Conservation (phyloP, 1,284 basidiomycete genomes). For the Pseudozyma thailandica region DNA sequence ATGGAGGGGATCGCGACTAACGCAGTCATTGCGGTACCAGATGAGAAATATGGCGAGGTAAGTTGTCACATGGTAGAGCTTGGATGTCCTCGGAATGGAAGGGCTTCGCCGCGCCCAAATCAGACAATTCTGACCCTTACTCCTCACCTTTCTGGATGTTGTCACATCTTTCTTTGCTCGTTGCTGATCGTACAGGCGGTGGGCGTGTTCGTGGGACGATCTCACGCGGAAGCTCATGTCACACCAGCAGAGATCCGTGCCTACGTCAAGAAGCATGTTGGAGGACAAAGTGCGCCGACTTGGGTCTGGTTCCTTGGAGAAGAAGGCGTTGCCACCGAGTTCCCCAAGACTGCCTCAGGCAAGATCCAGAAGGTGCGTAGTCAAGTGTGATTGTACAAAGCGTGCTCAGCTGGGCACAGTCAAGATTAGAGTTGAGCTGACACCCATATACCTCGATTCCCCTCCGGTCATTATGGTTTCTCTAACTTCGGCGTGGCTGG, state of each 20-base stretch:
- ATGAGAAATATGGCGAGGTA: conserved; percentile 69
- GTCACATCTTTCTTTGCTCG: background rate
- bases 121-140: background rate
- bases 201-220: conserved; percentile 51
- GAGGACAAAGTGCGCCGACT: conserved; percentile 72
- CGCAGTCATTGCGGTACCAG: conserved; percentile 79
- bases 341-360: conserved; percentile 87
- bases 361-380: conserved; percentile 81
- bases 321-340: conserved; percentile 73
- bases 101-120: no score
- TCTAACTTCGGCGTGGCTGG: conserved; percentile 13
- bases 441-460: conserved; percentile 11
- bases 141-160: background rate
- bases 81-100: no score
- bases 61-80: no score
- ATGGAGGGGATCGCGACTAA: conserved; percentile 77
- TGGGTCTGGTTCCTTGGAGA: conserved; percentile 86
- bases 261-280: conserved; percentile 52
- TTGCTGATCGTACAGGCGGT: conserved; percentile 37
- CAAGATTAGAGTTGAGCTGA: no score
- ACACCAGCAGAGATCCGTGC: conserved; percentile 71
- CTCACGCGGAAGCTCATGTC: conserved; percentile 28
- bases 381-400: background rate
- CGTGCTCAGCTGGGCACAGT: background rate
- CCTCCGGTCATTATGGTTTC: conserved; percentile 16